Evolutionary conservation across 257 asterid species (phyloP).

Genomic region (Rhazya stricta): DNA sequence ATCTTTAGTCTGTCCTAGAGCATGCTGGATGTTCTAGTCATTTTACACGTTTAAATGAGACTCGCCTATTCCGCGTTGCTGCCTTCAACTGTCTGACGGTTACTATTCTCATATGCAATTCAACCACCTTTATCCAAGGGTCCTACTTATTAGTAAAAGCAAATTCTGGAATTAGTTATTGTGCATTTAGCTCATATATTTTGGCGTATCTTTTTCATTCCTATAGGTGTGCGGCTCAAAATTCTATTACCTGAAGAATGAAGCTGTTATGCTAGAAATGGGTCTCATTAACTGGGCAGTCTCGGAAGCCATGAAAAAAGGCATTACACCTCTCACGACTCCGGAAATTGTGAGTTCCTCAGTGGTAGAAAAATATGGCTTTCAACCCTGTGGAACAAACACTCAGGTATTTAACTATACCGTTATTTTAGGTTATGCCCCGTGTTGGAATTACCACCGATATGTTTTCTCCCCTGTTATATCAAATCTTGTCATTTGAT

Average conservation of each 20-base stretch:
- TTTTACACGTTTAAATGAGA: neutral
- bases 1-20: neutral
- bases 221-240: slow-evolving; percentile 90
- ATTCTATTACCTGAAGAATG: slow-evolving; percentile 94
- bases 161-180: neutral
- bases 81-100: neutral
- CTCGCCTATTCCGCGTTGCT: neutral
- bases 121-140: neutral
- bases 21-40: neutral
- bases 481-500: neutral
- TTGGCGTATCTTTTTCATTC: neutral
- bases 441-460: neutral
- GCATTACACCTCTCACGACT: slow-evolving; percentile 81
- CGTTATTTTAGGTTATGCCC: neutral
- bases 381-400: slow-evolving; percentile 96
- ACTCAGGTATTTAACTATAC: slow-evolving; percentile 63
- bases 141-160: neutral
- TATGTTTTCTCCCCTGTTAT: neutral
- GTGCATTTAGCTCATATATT: neutral
- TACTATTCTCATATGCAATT: neutral
- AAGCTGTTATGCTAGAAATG: slow-evolving; percentile 87
- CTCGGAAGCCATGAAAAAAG: slow-evolving; percentile 82
- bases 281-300: slow-evolving; percentile 93
- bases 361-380: slow-evolving; percentile 91
- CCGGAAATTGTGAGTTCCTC: slow-evolving; percentile 96